Base-by-base conservation (phyloP, 169 alveolate species). In the Babesia ovata region DNA sequence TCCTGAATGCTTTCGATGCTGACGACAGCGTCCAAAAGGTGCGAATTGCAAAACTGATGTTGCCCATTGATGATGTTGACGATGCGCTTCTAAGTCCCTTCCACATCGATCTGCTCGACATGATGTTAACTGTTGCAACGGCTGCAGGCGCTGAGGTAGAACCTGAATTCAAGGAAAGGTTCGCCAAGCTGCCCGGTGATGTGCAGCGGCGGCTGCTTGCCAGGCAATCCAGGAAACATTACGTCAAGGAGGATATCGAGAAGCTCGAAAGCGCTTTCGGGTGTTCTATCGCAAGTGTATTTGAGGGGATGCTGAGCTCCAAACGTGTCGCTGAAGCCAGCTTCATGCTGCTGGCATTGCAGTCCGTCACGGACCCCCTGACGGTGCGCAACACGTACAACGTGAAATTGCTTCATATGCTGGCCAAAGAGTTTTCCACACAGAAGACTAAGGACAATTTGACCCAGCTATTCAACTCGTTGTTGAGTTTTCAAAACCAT, bases 321-420 rank as follows among this genome's bases (percentile, higher is more conserved):
- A 46, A 48, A 24, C 73, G 70, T 16, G 67, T 36, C 21, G 33
- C 62, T 12, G 73, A 50, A 11, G 75, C 85, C 16, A 81, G 85
- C 49, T 74, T 63, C 52, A 57, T 81, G 63, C 79, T 81, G 49
- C 74, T 81, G 48, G 74, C 85, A 10, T 44, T 81, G n/a, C 88
- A 81, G 73, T 46, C 67, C 14, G 42, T 69, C 36, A 63, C 84
- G 21, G 76, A 70, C 58, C 88, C 88, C n/a, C 24, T 28, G 24
- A 39, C 57, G 12, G 84, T 74, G 28, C 33, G 88, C 19, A 73
- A 49, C 42, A 60, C n/a, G 22, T 70, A 72, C 52, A 62, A 66
- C 54, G 22, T 24, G 28, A 29, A 36, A 26, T 56, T 81, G 44
- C 26, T 81, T 22, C 69, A 49, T n/a, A 24, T 42, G 48, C 26